Conservation (phyloP, 768 basidiomycete species). For the Tubosaeta brunneosetosa region DNA sequence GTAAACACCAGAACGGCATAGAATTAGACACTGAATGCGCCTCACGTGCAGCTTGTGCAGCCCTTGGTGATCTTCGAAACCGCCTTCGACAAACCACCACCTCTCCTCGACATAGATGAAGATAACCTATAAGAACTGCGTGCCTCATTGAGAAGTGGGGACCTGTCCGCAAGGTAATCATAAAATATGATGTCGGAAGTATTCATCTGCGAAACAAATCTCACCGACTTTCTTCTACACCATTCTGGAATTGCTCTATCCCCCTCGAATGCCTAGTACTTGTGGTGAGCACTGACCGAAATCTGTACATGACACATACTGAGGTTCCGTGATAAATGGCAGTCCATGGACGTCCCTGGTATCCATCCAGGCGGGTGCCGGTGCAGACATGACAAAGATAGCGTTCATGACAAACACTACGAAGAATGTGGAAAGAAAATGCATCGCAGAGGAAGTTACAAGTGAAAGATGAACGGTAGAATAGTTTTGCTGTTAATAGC, state of each 20-base stretch:
- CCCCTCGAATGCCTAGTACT: neutral
- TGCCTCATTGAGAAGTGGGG: neutral
- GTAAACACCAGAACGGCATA: neutral
- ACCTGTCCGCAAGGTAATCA: neutral
- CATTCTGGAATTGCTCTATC: neutral
- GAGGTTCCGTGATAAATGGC: neutral
- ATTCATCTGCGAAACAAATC: neutral
- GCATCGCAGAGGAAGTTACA: neutral
- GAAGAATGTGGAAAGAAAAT: neutral
- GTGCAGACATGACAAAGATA: neutral
- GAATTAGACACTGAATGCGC: neutral
- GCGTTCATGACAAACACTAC: neutral
- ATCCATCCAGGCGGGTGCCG: neutral
- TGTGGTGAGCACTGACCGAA: neutral
- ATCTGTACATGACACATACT: neutral
- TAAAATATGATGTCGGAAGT: neutral
- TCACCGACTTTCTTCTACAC: neutral
- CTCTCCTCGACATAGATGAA: neutral
- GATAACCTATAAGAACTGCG: neutral
- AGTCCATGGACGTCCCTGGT: neutral
- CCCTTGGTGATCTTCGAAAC: no score
- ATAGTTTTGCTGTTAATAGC: neutral
- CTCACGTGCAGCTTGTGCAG: neutral
- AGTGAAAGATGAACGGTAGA: neutral
- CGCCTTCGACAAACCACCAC: no score